A percentile compares a stretch with the other conserved stretches of the same genome.
phyloP scores from a whole-genome alignment of 768 basidiomycete species.

The Mycena galopus region DNA sequence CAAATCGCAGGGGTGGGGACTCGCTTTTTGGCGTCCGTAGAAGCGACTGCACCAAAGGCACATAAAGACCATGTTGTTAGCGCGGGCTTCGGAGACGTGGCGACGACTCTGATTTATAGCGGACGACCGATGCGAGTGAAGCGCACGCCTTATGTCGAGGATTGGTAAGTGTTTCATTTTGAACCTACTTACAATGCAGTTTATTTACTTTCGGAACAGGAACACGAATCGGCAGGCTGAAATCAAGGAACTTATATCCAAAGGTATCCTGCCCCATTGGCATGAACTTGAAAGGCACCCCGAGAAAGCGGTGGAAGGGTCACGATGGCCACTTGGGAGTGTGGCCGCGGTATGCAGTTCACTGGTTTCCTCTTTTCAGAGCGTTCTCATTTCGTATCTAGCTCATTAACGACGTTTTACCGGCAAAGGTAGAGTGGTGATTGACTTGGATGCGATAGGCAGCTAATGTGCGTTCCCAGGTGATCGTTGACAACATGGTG shows the following conservation, averaged over 20 bases:
- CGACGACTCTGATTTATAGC: conserved; percentile 89
- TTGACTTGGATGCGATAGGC: neutral
- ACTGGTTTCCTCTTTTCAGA: neutral
- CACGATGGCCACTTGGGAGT: conserved; percentile 21
- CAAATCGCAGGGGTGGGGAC: conserved; percentile 77
- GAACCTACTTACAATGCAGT: neutral
- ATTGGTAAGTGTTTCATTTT: conserved; percentile 73
- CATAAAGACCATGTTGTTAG: conserved; percentile 85
- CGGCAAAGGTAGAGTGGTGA: conserved; percentile 10
- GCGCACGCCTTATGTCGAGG: conserved; percentile 86
- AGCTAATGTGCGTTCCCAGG: neutral
- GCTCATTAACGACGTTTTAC: conserved; percentile 28
- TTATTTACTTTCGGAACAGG: conserved; percentile 22
- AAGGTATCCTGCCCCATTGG: conserved; percentile 24
- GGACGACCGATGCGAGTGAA: conserved; percentile 90
- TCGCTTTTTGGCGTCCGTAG: conserved; percentile 85
- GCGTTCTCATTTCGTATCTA: neutral
- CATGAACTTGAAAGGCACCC: conserved; percentile 23
- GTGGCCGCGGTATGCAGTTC: conserved; percentile 20
- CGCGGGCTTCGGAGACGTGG: conserved; percentile 82
- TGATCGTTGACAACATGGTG: conserved; percentile 27
- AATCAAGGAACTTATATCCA: conserved; percentile 18
- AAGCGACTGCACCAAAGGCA: conserved; percentile 84
- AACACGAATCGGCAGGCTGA: conserved; percentile 30
- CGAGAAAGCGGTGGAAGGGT: conserved; percentile 9